These are phyloP conservation scores for Parachlorella kessleri DNA, from an alignment of 139 green algal genomes.

Conservation along the genomic window DNA sequence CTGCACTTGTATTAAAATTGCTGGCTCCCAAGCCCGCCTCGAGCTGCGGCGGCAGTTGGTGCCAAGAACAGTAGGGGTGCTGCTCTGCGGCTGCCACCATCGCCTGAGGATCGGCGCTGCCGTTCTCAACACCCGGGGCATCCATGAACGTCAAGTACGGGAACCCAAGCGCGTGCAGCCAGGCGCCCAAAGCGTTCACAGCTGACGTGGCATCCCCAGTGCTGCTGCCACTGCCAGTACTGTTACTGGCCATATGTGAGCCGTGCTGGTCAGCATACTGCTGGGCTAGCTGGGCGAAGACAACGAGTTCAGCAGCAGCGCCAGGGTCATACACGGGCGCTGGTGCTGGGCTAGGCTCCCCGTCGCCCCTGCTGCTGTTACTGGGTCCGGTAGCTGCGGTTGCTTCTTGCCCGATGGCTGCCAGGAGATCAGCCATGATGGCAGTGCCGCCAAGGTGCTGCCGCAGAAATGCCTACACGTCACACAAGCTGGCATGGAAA, in stretches of 20 bases:
- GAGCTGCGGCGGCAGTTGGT: not conserved
- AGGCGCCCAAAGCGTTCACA: not conserved
- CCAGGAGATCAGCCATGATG: no score
- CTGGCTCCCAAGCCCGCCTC: not conserved
- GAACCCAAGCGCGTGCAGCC: not conserved
- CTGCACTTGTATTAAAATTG: not conserved
- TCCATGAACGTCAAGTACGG: no score
- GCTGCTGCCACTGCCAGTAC: not conserved
- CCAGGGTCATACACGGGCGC: not conserved
- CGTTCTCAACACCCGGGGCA: no score
- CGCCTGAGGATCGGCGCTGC: not conserved
- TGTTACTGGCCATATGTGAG: not conserved
- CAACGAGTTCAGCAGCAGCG: not conserved
- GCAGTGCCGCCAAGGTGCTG: no score
- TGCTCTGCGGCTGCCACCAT: not conserved
- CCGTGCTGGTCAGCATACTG: no score
- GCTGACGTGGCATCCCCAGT: not conserved
- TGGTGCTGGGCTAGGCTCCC: not conserved
- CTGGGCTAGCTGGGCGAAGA: not conserved
- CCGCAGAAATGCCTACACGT: no score
- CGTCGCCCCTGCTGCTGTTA: no score
- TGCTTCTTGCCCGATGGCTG: no score
- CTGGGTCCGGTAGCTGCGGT: no score
- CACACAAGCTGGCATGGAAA: no score
- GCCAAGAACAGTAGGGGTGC: not conserved